phyloP scores from a whole-genome alignment of 1,139 yeast species.

The Yamadazyma taylorii region DNA sequence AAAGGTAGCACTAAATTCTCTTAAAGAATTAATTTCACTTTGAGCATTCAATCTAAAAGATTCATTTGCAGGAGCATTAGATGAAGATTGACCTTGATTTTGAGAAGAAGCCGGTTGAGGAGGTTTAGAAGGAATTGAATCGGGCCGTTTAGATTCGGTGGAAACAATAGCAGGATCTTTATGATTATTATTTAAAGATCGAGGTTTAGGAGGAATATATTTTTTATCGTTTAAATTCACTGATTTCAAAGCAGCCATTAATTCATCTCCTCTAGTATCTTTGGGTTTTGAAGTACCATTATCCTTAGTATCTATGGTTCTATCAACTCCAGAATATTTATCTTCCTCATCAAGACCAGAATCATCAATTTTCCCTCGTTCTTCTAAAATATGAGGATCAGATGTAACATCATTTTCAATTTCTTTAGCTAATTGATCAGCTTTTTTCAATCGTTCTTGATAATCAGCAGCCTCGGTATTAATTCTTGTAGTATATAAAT shows the following conservation, averaged over 20 bases:
- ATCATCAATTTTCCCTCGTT: slow-evolving; percentile 82
- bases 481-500: slow-evolving; percentile 83
- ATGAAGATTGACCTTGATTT: slow-evolving; percentile 1
- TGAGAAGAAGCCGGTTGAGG: slow-evolving; percentile 16
- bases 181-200: slow-evolving; percentile 51
- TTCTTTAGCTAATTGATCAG: slow-evolving; percentile 78
- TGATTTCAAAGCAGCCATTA: slow-evolving; percentile 58
- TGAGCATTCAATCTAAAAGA: slow-evolving; percentile 54
- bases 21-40: slow-evolving; percentile 74
- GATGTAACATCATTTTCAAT: slow-evolving; percentile 70
- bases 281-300: slow-evolving; percentile 8
- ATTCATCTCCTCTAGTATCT: slow-evolving; percentile 54
- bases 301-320: slow-evolving; percentile 11
- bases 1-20: slow-evolving; percentile 79
- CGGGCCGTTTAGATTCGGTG: slow-evolving; percentile 21
- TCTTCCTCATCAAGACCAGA: slow-evolving; percentile 94
- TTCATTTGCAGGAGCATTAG: slow-evolving; percentile 26
- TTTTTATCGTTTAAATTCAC: slow-evolving; percentile 33
- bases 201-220: slow-evolving; percentile 65
- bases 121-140: slow-evolving; percentile 38
- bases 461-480: slow-evolving; percentile 77
- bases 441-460: slow-evolving; percentile 60
- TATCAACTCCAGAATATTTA: slow-evolving; percentile 86
- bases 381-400: slow-evolving; percentile 85
- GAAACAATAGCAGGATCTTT: slow-evolving; percentile 80